phyloP scores from a whole-genome alignment of 108 stramenopile species.

The Pseudonitzschia delicatissima region DNA sequence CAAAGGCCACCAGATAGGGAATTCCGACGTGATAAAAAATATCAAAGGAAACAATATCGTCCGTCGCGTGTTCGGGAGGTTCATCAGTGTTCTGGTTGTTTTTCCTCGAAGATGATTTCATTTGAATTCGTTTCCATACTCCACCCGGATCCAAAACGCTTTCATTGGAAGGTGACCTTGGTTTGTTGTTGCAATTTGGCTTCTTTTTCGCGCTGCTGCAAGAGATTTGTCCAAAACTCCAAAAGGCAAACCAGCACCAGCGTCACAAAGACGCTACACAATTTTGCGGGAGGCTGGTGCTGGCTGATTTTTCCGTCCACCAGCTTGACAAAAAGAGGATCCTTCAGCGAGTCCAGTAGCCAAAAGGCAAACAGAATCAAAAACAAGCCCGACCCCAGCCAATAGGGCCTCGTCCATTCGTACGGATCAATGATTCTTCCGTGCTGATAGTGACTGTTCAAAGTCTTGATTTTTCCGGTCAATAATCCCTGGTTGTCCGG shows the following conservation, averaged over 20 bases:
- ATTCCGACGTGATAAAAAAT: constrained; percentile 71
- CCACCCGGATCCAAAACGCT: constrained; percentile 44
- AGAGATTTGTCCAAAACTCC: constrained; percentile 51
- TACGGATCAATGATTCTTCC: neutral
- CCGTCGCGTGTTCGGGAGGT: constrained; percentile 17
- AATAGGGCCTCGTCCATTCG: constrained; percentile 53
- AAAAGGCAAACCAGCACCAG: constrained; percentile 63
- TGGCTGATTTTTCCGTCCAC: constrained; percentile 78
- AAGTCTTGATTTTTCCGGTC: constrained; percentile 20
- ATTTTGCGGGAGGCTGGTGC: constrained; percentile 90
- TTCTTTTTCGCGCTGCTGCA: constrained; percentile 31
- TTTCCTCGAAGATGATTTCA: neutral
- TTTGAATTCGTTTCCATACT: constrained; percentile 38
- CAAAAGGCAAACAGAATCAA: constrained; percentile 68
- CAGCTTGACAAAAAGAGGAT: constrained; percentile 84
- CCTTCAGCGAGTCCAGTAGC: constrained; percentile 91
- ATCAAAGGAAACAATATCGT: constrained; percentile 31
- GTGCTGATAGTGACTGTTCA: constrained; percentile 14
- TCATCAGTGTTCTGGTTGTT: neutral
- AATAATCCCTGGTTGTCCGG: constrained; percentile 30
- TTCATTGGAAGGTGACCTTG: constrained; percentile 15
- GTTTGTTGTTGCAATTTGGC: constrained; percentile 35
- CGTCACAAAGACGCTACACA: constrained; percentile 68
- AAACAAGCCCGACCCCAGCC: constrained; percentile 46
- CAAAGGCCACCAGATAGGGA: constrained; percentile 62